Evolutionary conservation across 805 yeast species (phyloP), one percentile per base, ranked within the genome.

Genomic region (Candida nemodendra): DNA sequence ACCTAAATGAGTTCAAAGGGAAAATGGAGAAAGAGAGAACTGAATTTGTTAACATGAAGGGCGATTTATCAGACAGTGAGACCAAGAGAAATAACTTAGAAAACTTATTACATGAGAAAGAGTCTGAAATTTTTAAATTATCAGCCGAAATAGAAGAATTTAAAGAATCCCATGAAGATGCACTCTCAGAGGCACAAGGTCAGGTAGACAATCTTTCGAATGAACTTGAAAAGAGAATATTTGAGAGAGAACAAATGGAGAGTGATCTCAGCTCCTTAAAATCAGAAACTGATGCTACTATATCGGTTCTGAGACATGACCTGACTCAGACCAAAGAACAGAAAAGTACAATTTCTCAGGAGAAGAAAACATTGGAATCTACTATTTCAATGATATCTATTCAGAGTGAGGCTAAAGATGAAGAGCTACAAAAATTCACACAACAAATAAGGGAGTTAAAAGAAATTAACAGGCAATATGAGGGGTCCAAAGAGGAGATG

Each of bases 311-410:
- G 26, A 60, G 57, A 30, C 48, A 46, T 16, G 53, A 53, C 3
- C 45, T 57, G 4, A 47, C 46, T 2, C 38, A 49, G 2, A 36
- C 58, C 39, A 53, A 52, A 18, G 64, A 59, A 25, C 41, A 42
- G 19, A 45, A 54, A 26, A 54, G 53, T 9, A 55, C 59, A 1
- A 41, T 51, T 4, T 53, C 51, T 13, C 60, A 57, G 17, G 64
- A 62, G 45, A 60, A 62, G 32, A 57, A 57, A 27, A 59, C 68
- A 0, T 38, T 64, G 24, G 49, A 57, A 12, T 51, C 65, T 1
- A 55, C 64, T 0, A 35, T 64, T 8, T 58, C 57, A 25, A 45
- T 59, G 41, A 59, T 62, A 7, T 64, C 67, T 2, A 57, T 60
- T 25, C 56, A 58, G 18, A 56, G 61, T 29, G 62, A 62, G 17